Evolutionary conservation across 768 basidiomycete genomes (phyloP).

Genomic region (Termitomyces sp.): DNA sequence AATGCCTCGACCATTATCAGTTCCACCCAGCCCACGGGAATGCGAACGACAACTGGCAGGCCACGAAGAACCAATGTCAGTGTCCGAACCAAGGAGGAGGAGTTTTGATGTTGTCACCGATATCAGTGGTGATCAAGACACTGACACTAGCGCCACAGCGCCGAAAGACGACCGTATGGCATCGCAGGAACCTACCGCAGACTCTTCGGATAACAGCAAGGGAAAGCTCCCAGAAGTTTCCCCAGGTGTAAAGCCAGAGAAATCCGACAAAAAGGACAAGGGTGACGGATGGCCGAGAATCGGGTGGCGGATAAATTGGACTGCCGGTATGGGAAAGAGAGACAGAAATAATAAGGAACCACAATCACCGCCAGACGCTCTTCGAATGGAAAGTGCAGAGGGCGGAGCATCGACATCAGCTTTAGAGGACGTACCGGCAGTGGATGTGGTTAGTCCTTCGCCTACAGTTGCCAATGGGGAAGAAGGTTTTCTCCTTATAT

Average conservation of each 20-base stretch:
- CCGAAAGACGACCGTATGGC: constrained; percentile 22
- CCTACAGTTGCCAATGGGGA: neutral
- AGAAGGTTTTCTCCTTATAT: neutral
- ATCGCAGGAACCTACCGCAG: neutral
- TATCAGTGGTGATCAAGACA: constrained; percentile 10
- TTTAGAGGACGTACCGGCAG: constrained; percentile 4
- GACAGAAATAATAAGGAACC: constrained; percentile 19
- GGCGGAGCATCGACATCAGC: neutral
- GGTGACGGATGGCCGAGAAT: constrained; percentile 57
- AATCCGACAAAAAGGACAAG: constrained; percentile 27
- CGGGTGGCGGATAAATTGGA: constrained; percentile 56
- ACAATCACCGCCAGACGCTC: neutral
- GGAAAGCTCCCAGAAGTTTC: constrained; percentile 31
- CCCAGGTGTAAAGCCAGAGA: constrained; percentile 25
- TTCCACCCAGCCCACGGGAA: constrained; percentile 38
- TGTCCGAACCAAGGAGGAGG: constrained; percentile 33
- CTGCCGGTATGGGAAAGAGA: constrained; percentile 41
- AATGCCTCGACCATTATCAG: constrained; percentile 50
- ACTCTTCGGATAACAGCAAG: constrained; percentile 13
- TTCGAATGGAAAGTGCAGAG: constrained; percentile 6
- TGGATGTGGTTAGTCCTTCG: constrained; percentile 7
- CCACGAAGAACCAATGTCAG: constrained; percentile 29
- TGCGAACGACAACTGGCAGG: constrained; percentile 22
- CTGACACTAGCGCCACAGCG: constrained; percentile 7
- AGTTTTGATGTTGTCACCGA: constrained; percentile 35